Percentiles rank a stretch among this genome's conserved stretches.
phyloP scores from a whole-genome alignment of 2,329 filamentous ascomycete genomes.

The Aureobasidium sp. region DNA sequence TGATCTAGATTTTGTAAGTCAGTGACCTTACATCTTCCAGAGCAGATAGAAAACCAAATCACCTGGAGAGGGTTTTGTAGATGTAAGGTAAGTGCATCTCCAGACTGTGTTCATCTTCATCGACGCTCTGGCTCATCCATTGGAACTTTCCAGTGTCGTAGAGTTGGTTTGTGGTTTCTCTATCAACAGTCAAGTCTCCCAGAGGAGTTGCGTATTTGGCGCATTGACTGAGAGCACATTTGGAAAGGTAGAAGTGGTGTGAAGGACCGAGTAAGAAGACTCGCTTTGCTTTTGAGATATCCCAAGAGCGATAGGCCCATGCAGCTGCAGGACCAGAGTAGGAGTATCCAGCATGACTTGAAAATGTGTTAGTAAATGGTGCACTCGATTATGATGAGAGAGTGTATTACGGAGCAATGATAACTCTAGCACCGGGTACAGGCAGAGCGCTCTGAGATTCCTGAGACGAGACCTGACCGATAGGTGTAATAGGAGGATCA shows the following conservation, averaged over 20 bases:
- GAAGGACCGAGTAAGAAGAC: constrained; percentile 91
- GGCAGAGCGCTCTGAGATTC: constrained; percentile 46
- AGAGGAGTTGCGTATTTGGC: constrained; percentile 65
- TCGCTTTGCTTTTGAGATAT: constrained; percentile 74
- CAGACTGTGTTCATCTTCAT: constrained; percentile 82
- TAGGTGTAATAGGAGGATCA: constrained; percentile 54
- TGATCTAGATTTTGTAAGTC: constrained; percentile 17
- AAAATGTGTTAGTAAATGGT: constrained; percentile 12
- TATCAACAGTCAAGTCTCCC: constrained; percentile 61
- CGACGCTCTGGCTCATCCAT: constrained; percentile 56
- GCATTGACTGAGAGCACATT: constrained; percentile 68
- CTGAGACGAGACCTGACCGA: constrained; percentile 39
- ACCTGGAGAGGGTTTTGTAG: constrained; percentile 62
- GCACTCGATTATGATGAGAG: constrained; percentile 23
- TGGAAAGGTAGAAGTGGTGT: constrained; percentile 73
- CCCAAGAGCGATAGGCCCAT: constrained; percentile 86
- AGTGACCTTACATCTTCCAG: background rate
- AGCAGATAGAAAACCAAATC: too few species aligned
- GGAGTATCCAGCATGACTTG: constrained; percentile 85
- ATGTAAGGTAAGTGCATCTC: constrained; percentile 97
- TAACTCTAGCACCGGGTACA: constrained; percentile 63
- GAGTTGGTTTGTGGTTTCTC: constrained; percentile 44
- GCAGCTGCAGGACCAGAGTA: constrained; percentile 90
- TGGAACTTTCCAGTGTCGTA: constrained; percentile 48
- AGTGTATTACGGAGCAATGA: constrained; percentile 82